Conservation (phyloP, 2,329 filamentous ascomycete species). For the Xylaria hypoxylon region DNA sequence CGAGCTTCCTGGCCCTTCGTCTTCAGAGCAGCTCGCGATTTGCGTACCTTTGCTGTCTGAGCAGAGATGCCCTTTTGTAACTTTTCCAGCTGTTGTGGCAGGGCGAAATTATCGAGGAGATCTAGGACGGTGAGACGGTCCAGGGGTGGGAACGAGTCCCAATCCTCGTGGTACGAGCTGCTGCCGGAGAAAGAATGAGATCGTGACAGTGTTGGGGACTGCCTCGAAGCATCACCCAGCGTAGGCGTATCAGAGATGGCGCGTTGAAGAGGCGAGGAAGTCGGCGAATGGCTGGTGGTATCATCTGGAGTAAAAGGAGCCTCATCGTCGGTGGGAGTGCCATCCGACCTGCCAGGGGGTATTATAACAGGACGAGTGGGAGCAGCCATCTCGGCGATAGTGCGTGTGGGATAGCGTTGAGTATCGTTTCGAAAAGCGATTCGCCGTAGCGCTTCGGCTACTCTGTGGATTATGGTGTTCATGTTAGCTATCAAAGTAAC, state of each 20-base stretch:
- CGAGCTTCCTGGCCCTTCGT: slow-evolving; percentile 81
- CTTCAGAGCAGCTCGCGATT: slow-evolving; percentile 83
- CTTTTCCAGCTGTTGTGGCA: slow-evolving; percentile 91
- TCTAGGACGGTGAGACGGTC: slow-evolving; percentile 94
- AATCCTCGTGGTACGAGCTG: slow-evolving; percentile 88
- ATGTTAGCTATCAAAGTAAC: slow-evolving; percentile 55
- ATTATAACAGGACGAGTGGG: slow-evolving; percentile 51
- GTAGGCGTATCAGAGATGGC: slow-evolving; percentile 62
- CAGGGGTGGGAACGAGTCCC: slow-evolving; percentile 86
- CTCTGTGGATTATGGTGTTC: slow-evolving; percentile 53
- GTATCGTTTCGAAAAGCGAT: slow-evolving; percentile 56
- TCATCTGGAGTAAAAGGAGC: slow-evolving; percentile 57
- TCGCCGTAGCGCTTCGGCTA: slow-evolving; percentile 55
- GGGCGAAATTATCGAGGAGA: slow-evolving; percentile 90
- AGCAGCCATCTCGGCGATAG: slow-evolving; percentile 59
- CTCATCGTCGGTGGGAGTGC: slow-evolving; percentile 58
- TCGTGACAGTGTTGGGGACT: slow-evolving; percentile 74
- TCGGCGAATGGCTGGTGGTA: slow-evolving; percentile 56
- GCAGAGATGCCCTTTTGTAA: slow-evolving; percentile 84
- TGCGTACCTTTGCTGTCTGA: slow-evolving; percentile 86
- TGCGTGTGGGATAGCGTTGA: slow-evolving; percentile 51
- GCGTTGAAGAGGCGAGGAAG: slow-evolving; percentile 59
- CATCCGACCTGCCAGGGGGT: slow-evolving; percentile 54
- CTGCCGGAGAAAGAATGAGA: slow-evolving; percentile 85
- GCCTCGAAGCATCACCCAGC: slow-evolving; percentile 59